Base-by-base conservation (phyloP, 495 filamentous ascomycete species). In the Aspergillus bridgeri region DNA sequence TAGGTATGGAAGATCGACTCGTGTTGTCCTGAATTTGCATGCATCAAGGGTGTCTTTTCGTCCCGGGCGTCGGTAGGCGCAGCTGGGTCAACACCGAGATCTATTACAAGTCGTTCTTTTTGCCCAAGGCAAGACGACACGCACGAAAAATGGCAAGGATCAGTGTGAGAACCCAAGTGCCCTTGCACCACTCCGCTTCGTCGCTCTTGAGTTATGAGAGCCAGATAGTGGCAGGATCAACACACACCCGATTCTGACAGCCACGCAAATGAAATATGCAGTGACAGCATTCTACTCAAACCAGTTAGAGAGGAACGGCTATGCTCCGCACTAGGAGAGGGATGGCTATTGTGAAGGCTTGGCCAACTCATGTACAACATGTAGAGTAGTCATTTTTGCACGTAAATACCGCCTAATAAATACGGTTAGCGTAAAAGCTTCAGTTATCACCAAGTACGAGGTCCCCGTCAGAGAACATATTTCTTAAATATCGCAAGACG, bases 71-170 rank as follows among this genome's bases (percentile, higher is more conserved):
- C n/a, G n/a, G n/a, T n/a, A n/a, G 7, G 25, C 25, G 25, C 7
- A 3, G 25, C 7, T 27, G 25, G 25, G 7, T 27, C 25, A 27
- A 27, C 25, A 4, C 25, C 25, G 7, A 4, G 25, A 7, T 27
- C 25, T 54, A 54, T 43, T 8, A 42, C 51, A 54, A 54, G 22
- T 49, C 47, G 47, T 49, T 19, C 17, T 19, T 19, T 6, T 15
- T 49, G 47, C 47, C 22, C 47, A 49, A 49, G n/a, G 18, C 47
- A 49, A 49, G 47, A n/a, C n/a, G 47, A 49, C 47, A 3, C 3
- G 47, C 47, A 49, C n/a, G 22, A 5, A 49, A 49, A 49, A 3
- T 20, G 47, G 47, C 47, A 49, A 49, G 47, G 47, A 15, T 24
- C 47, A 49, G 47, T 49, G 22, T 49, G 22, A 24, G 47, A 49